phyloP scores from a whole-genome alignment of 768 basidiomycete species.

The Dentipellis sp. region DNA sequence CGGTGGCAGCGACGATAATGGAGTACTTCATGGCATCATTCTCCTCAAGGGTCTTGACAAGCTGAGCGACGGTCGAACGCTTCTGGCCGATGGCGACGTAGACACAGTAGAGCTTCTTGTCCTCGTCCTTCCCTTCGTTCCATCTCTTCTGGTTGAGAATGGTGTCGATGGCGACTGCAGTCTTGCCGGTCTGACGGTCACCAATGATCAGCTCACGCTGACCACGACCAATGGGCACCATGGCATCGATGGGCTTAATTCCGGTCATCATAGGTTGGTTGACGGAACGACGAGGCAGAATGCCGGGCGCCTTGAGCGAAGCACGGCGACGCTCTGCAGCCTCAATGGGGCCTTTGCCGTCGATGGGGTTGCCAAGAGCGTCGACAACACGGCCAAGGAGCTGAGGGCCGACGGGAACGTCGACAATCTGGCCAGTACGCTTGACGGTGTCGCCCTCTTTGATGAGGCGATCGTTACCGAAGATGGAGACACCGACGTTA shows the following conservation, averaged over 20 bases:
- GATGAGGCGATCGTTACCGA: slow-evolving; percentile 96
- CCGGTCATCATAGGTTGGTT: slow-evolving; percentile 99
- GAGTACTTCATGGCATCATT: slow-evolving; percentile 99
- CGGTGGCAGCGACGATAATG: slow-evolving; percentile 98
- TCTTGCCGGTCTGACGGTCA: slow-evolving; percentile 99
- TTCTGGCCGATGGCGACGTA: slow-evolving; percentile 99
- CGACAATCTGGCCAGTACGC: slow-evolving; percentile 99
- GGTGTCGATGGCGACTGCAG: slow-evolving; percentile 98
- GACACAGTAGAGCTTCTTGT: slow-evolving; percentile 99
- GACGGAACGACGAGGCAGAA: slow-evolving; percentile 97
- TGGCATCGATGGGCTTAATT: slow-evolving; percentile 99
- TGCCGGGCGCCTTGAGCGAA: slow-evolving; percentile 97
- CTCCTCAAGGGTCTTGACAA: slow-evolving; percentile 99
- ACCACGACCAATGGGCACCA: slow-evolving; percentile 99
- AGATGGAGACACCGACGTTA: slow-evolving; percentile 99
- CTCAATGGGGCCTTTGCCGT: slow-evolving; percentile 97
- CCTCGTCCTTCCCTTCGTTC: slow-evolving; percentile 97
- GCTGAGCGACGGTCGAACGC: slow-evolving; percentile 98
- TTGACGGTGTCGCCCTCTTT: slow-evolving; percentile 99
- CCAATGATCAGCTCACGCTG: slow-evolving; percentile 99
- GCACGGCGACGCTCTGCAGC: slow-evolving; percentile 93
- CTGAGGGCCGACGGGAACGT: slow-evolving; percentile 95
- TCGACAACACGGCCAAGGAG: slow-evolving; percentile 99
- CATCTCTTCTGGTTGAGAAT: slow-evolving; percentile 99
- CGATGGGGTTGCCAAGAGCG: slow-evolving; percentile 99